Conservation (phyloP, 306 rosid species). For the Cyamopsis tetragonoloba region DNA sequence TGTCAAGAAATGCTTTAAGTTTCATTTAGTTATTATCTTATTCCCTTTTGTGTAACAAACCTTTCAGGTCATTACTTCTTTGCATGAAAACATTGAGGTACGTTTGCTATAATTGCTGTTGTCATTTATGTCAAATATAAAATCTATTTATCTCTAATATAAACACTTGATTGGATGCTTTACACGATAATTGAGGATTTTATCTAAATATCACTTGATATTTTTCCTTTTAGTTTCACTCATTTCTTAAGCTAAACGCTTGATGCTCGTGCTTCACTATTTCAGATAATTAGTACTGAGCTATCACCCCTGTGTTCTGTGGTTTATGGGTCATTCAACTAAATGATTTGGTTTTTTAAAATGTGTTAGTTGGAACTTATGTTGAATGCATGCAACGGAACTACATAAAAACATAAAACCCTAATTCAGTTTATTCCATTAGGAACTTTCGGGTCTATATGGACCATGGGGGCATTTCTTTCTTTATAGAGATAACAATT, state of each 20-base stretch:
- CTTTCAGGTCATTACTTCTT: conserved; percentile 71
- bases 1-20: neutral
- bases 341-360: neutral
- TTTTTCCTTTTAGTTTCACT: neutral
- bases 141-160: neutral
- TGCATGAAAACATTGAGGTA: conserved; percentile 82
- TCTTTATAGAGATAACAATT: too few relatives aligned
- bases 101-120: neutral
- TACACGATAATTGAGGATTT: neutral
- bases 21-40: conserved; percentile 18
- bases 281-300: neutral
- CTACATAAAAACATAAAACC: neutral
- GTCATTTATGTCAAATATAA: neutral
- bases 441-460: neutral
- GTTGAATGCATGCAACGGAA: neutral
- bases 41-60: conserved; percentile 1
- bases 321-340: conserved; percentile 16
- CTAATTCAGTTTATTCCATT: neutral
- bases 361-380: conserved; percentile 8
- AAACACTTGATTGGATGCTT: conserved; percentile 3
- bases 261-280: neutral
- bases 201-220: neutral
- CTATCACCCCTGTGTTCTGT: conserved; percentile 8
- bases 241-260: neutral
- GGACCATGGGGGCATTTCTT: too few relatives aligned